Percentiles rank a stretch among this genome's conserved stretches.
These are phyloP conservation scores for Paramarasmius palmivorus DNA, from an alignment of 1,284 basidiomycete genomes.

Conservation along the genomic window DNA sequence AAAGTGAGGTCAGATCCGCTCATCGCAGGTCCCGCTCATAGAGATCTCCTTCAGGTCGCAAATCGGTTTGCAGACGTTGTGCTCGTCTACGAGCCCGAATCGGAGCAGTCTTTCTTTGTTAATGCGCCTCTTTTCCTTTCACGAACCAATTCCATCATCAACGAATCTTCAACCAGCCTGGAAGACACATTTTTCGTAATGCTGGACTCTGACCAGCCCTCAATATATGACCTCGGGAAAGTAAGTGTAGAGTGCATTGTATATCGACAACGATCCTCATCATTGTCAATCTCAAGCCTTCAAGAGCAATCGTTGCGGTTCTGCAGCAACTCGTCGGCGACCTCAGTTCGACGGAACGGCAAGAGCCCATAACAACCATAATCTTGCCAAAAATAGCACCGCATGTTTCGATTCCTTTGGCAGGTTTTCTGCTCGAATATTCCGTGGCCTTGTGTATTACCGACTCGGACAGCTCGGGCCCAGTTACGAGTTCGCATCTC, in stretches of 20 bases:
- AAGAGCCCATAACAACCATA: constrained; percentile 18
- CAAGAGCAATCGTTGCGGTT: neutral
- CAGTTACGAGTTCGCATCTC: constrained; percentile 37
- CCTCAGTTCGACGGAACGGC: constrained; percentile 7
- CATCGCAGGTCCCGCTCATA: constrained; percentile 3
- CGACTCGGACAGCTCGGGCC: constrained; percentile 13
- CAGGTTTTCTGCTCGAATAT: constrained; percentile 58
- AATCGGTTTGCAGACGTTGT: constrained; percentile 35
- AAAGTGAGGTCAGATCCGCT: constrained; percentile 22
- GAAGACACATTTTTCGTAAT: neutral
- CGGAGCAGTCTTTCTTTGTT: constrained; percentile 50
- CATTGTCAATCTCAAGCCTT: neutral
- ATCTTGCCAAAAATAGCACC: constrained; percentile 26
- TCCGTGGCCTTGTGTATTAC: constrained; percentile 56
- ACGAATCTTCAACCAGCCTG: neutral
- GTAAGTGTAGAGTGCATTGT: too few relatives aligned
- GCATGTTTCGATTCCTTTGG: constrained; percentile 42
- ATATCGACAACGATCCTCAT: neutral
- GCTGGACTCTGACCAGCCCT: neutral
- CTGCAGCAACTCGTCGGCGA: constrained; percentile 4
- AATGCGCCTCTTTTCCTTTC: constrained; percentile 23
- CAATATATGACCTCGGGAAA: neutral
- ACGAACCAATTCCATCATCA: neutral
- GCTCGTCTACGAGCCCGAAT: constrained; percentile 38
- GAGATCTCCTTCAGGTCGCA: constrained; percentile 17